Conservation (phyloP, 1,139 yeast genomes). For the Hanseniaspora sp. region DNA sequence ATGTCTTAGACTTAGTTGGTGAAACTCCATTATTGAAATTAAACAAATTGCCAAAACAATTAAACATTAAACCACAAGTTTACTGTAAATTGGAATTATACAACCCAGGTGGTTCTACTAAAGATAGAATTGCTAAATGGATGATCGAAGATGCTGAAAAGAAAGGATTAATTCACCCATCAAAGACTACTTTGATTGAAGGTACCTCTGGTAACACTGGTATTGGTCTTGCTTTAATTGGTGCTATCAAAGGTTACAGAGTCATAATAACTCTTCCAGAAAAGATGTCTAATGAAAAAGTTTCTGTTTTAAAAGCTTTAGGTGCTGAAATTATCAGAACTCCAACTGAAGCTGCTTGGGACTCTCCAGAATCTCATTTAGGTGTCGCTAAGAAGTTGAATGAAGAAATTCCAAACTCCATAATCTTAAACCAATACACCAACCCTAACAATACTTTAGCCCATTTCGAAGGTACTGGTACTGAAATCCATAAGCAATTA, state of each 20-base stretch:
- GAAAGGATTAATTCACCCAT: constrained; percentile 70
- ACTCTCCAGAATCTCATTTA: constrained; percentile 81
- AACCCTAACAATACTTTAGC: constrained; percentile 75
- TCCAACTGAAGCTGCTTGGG: constrained; percentile 91
- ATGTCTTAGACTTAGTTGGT: constrained; percentile 41
- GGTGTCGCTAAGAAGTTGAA: constrained; percentile 78
- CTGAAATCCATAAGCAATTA: constrained; percentile 69
- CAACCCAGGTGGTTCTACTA: constrained; percentile 94
- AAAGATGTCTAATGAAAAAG: constrained; percentile 88
- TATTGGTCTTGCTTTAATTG: constrained; percentile 77
- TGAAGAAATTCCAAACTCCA: constrained; percentile 76
- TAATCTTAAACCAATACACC: constrained; percentile 73
- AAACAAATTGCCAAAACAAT: constrained; percentile 65
- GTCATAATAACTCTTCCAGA: constrained; percentile 84
- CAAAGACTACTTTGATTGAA: constrained; percentile 66
- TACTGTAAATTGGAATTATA: constrained; percentile 76
- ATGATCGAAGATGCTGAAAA: constrained; percentile 78
- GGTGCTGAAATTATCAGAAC: constrained; percentile 90
- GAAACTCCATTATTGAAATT: constrained; percentile 71
- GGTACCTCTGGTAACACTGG: constrained; percentile 88
- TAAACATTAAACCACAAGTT: constrained; percentile 69
- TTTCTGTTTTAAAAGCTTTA: constrained; percentile 73
- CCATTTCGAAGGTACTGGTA: constrained; percentile 76
- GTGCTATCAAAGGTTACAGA: constrained; percentile 79
- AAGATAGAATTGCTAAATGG: constrained; percentile 85